These are phyloP conservation scores for Pseudogymnoascus sp. DNA, from an alignment of 2,329 filamentous ascomycete genomes.

Conservation along the genomic window DNA sequence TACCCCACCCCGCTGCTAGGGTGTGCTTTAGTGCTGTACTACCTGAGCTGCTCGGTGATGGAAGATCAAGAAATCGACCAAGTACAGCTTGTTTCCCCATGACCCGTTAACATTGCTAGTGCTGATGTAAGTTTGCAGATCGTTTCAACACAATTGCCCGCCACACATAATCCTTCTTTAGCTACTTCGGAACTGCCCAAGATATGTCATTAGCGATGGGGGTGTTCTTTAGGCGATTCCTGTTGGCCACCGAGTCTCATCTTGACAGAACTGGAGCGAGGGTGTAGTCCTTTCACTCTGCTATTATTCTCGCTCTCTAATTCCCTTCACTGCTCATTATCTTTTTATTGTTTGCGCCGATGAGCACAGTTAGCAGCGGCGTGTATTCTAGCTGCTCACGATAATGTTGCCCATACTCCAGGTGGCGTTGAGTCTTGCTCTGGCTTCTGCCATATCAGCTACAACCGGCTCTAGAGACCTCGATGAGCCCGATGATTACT, in stretches of 20 bases:
- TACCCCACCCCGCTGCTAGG: not conserved
- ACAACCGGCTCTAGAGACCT: not conserved
- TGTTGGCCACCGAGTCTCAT: not conserved
- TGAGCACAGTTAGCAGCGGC: not conserved
- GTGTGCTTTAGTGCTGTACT: not conserved
- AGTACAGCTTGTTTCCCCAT: not conserved
- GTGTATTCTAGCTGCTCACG: not conserved
- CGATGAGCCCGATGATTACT: not conserved
- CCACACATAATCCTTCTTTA: not conserved
- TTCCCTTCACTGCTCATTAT: not conserved
- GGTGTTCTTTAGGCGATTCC: not conserved
- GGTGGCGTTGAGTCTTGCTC: not conserved
- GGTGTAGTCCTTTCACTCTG: not conserved
- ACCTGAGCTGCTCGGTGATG: not conserved
- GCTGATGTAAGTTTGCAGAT: constrained; percentile 3
- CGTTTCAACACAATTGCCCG: not conserved
- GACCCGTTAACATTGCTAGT: not conserved
- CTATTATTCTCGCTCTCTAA: not conserved
- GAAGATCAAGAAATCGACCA: not conserved
- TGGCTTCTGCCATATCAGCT: not conserved
- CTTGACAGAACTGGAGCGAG: not conserved
- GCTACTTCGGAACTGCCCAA: not conserved
- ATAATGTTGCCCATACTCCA: not conserved
- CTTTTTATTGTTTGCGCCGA: not conserved
- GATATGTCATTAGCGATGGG: not conserved